Evolutionary conservation across 2,329 filamentous ascomycete genomes (phyloP).

Genomic region (Aureobasidium sp.): DNA sequence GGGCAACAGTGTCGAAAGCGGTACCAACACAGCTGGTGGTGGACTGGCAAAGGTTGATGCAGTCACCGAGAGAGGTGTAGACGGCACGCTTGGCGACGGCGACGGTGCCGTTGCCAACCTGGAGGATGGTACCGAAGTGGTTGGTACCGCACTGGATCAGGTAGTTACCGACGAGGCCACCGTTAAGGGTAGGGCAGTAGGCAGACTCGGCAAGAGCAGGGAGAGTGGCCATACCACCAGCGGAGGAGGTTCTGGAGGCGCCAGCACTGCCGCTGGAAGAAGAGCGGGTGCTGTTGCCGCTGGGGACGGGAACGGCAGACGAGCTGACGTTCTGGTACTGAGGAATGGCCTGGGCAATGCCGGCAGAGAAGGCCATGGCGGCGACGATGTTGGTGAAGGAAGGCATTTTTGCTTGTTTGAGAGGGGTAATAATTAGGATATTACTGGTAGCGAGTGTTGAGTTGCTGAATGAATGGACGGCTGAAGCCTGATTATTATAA

Average conservation of each 20-base stretch:
- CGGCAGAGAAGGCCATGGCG: constrained; percentile 8
- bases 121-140: constrained; percentile 10
- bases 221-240: background rate
- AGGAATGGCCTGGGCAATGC: constrained; percentile 13
- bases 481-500: constrained; percentile 17
- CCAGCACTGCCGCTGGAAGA: background rate
- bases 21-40: constrained; percentile 10
- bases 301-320: background rate
- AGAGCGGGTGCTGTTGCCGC: background rate
- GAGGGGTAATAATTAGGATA: constrained; percentile 12
- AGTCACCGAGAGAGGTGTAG: constrained; percentile 13
- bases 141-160: background rate
- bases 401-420: constrained; percentile 17
- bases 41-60: constrained; percentile 7
- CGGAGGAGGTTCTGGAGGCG: background rate
- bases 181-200: constrained; percentile 12
- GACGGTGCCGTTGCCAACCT: background rate
- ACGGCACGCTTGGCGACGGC: constrained; percentile 14
- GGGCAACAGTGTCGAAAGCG: constrained; percentile 9
- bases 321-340: constrained; percentile 14
- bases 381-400: constrained; percentile 13
- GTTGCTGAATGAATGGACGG: constrained; percentile 15
- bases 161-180: constrained; percentile 8
- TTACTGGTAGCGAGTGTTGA: constrained; percentile 14
- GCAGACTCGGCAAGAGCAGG: constrained; percentile 6